phyloP scores from a whole-genome alignment of 2,329 filamentous ascomycete species.

The Zymoseptoria passerinii region DNA sequence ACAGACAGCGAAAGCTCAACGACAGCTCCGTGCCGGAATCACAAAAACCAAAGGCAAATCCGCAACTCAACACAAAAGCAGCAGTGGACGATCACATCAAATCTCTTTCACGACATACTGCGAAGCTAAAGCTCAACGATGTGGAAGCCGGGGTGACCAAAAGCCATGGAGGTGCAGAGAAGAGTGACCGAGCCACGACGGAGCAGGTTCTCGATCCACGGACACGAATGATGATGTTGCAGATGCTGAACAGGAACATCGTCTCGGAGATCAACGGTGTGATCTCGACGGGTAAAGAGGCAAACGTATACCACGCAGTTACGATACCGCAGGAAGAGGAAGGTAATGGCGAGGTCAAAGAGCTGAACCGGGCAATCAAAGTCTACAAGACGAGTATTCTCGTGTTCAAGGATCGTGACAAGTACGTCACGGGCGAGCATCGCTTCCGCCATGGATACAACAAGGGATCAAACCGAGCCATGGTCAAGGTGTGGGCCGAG shows the following conservation, averaged over 20 bases:
- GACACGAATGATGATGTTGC: conserved; percentile 88
- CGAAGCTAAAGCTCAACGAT: conserved; percentile 72
- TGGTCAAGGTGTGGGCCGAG: conserved; percentile 98
- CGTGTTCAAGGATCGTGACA: conserved; percentile 94
- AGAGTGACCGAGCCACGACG: conserved; percentile 81
- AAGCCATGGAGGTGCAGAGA: conserved; percentile 48
- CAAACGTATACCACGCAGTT: conserved; percentile 92
- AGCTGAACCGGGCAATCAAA: conserved; percentile 80
- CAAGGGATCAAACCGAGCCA: conserved; percentile 88
- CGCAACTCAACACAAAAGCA: conserved; percentile 69
- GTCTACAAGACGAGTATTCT: conserved; percentile 98
- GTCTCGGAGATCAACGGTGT: conserved; percentile 91
- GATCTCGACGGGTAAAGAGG: conserved; percentile 93
- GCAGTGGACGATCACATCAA: conserved; percentile 82
- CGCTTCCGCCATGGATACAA: conserved; percentile 85
- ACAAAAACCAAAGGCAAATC: conserved; percentile 62
- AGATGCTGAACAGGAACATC: conserved; percentile 88
- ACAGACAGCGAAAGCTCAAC: conserved; percentile 66
- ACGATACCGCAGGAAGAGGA: conserved; percentile 48
- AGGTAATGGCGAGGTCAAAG: conserved; percentile 35
- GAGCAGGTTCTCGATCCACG: conserved; percentile 92
- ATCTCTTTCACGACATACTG: conserved; percentile 73
- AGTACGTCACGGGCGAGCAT: conserved; percentile 91
- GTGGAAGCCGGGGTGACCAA: conserved; percentile 46
- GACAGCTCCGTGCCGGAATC: conserved; percentile 42